Percentiles rank a stretch among this genome's conserved stretches.
These are phyloP conservation scores for Lipomyces sp. DNA, from an alignment of 805 yeast genomes.

Conservation along the genomic window DNA sequence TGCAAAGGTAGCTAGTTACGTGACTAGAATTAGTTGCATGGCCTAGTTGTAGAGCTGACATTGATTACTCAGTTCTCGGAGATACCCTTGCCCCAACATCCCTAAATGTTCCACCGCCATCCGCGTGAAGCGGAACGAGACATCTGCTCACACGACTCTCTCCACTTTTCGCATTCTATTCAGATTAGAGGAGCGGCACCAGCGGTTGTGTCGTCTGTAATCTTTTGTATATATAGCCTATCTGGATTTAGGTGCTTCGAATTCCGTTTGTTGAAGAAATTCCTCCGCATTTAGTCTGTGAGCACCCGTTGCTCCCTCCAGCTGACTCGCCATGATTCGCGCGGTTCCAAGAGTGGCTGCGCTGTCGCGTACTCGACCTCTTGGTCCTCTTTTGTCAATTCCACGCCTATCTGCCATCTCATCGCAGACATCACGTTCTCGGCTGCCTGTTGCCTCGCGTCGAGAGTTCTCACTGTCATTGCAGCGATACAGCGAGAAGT, in stretches of 20 bases:
- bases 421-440: slow-evolving; percentile 3
- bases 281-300: too few species aligned
- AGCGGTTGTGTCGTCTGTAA: too few species aligned
- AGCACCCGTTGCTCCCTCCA: too few species aligned
- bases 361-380: slow-evolving; percentile 3
- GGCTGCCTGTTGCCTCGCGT: slow-evolving; percentile 1
- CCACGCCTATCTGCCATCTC: slow-evolving; percentile 7
- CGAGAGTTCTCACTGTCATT: slow-evolving; percentile 17
- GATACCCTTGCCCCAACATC: too few species aligned
- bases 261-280: too few species aligned
- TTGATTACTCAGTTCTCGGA: too few species aligned
- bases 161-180: neutral
- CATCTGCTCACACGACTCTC: neutral
- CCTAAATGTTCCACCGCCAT: slow-evolving; percentile 16
- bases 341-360: slow-evolving; percentile 14
- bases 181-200: too few species aligned
- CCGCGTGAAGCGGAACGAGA: slow-evolving; percentile 3
- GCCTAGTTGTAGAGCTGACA: too few species aligned
- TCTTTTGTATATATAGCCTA: too few species aligned
- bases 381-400: slow-evolving; percentile 4
- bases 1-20: too few species aligned
- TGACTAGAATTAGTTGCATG: too few species aligned
- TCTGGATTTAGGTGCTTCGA: too few species aligned
- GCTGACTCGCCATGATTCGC: slow-evolving; percentile 14
- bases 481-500: slow-evolving; percentile 4